A percentile compares a stretch with the other conserved stretches of the same genome.
phyloP scores from a whole-genome alignment of 129 eudicot species.

The Apium graveolens region DNA sequence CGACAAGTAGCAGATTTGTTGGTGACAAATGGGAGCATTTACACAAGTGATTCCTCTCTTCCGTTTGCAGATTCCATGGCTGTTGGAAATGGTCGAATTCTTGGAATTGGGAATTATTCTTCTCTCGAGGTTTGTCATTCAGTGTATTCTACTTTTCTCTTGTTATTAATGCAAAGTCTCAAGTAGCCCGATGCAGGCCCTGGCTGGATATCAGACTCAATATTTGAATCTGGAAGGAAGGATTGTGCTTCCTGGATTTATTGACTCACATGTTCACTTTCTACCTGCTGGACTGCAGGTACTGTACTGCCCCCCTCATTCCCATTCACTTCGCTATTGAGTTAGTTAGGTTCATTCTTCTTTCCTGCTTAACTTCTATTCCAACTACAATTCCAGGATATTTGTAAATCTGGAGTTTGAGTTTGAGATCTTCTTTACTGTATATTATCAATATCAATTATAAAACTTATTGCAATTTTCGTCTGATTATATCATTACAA shows the following conservation, averaged over 20 bases:
- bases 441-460: neutral
- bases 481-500: neutral
- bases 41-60: constrained; percentile 62
- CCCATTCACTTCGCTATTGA: no score
- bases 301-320: no score
- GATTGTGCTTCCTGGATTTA: constrained; percentile 86
- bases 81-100: constrained; percentile 45
- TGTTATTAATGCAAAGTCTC: neutral
- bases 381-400: neutral
- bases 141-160: neutral
- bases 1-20: constrained; percentile 4
- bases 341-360: no score
- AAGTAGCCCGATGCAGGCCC: constrained; percentile 37
- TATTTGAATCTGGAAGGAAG: constrained; percentile 58
- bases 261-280: constrained; percentile 93
- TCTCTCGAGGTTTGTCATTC: constrained; percentile 38
- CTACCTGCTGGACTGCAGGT: constrained; percentile 88
- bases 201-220: constrained; percentile 41
- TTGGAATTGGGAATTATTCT: constrained; percentile 58
- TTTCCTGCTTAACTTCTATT: no score
- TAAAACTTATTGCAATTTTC: neutral
- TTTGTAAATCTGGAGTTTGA: neutral
- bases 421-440: neutral
- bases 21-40: constrained; percentile 28
- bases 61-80: constrained; percentile 82